Evolutionary conservation across 768 basidiomycete genomes (phyloP), one percentile per base, ranked within the genome.

Genomic region (Mycena floridula): DNA sequence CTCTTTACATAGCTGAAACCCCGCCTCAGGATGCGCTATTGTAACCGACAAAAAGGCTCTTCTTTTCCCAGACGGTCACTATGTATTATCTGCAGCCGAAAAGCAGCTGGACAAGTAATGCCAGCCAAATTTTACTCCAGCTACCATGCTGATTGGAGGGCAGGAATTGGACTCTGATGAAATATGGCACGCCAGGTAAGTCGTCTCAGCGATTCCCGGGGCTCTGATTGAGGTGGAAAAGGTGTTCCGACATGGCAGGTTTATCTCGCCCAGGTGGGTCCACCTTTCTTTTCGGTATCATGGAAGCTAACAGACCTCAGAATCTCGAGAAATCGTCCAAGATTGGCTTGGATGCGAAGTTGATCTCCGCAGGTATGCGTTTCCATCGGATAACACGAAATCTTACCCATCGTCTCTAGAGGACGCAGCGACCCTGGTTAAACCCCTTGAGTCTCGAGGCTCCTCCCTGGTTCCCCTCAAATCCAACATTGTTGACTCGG

Each of bases 1-100:
- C 39, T 18, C 20, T 8, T 11, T 13, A 9, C 3, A 15, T n/a
- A 5, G 23, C 38, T 24, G 8, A 16, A n/a, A n/a, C n/a, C 37
- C 46, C n/a, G n/a, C n/a, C 23, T 18, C 51, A 84, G 88, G 89
- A 37, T 85, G 80, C 47, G 93, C 90, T 2, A 59, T 94, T 35
- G 69, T 95, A 18, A 88, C 89, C 0, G 57, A 65, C 38, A 68
- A 82, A 23, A 68, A 79, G 3, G 94, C 93, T 0, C 81, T 72
- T 49, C 71, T 96, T 39, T 98, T 95, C 66, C 97, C 95, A 2
- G 95, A 99, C 67, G 96, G 95, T 3, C 69, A 96, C 37, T 99
- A 99, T 58, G 95, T 89, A 57, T 66, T 97, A 25, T n/a, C n/a
- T n/a, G 96, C 98, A 64, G 96, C 96, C 0, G 79, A 76, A 48